phyloP scores from a whole-genome alignment of 2,329 filamentous ascomycete species.

The Diaporthe vaccinii region DNA sequence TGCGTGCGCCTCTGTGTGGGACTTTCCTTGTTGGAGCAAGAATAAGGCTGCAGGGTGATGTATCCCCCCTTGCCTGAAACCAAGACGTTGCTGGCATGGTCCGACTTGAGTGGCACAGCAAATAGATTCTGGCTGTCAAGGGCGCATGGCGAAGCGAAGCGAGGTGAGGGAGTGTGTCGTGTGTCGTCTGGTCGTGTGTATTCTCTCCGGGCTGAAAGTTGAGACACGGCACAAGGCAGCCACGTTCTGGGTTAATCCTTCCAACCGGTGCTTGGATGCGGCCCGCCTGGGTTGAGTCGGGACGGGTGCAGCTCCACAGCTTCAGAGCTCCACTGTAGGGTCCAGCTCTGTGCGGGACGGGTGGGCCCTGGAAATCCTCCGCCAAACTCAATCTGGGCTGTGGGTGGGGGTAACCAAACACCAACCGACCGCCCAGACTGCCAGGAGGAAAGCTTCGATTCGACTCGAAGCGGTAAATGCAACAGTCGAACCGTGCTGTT shows the following conservation, averaged over 20 bases:
- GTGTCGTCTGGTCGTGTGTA: background rate
- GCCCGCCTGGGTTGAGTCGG: background rate
- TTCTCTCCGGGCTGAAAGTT: background rate
- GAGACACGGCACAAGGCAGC: slow-evolving; percentile 13
- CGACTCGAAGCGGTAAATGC: slow-evolving; percentile 3
- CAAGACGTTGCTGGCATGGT: background rate
- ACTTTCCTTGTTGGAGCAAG: background rate
- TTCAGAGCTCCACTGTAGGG: background rate
- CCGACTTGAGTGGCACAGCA: background rate
- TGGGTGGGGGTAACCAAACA: background rate
- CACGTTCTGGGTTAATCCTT: slow-evolving; percentile 7
- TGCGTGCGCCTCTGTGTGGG: background rate
- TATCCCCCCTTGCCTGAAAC: background rate
- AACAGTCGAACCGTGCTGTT: background rate
- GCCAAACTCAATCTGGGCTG: slow-evolving; percentile 22
- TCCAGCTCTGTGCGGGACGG: background rate
- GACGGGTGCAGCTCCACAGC: background rate
- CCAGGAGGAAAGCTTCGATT: background rate
- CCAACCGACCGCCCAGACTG: background rate
- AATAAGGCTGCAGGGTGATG: background rate
- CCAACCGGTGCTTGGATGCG: background rate
- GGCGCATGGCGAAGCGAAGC: background rate
- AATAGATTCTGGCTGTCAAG: background rate
- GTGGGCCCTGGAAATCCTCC: slow-evolving; percentile 9
- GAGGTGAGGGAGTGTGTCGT: background rate